A percentile compares a stretch with the other conserved stretches of the same genome.
These are phyloP conservation scores for Meyerozyma smithsonii DNA, from an alignment of 1,139 yeast species.

Conservation along the genomic window DNA sequence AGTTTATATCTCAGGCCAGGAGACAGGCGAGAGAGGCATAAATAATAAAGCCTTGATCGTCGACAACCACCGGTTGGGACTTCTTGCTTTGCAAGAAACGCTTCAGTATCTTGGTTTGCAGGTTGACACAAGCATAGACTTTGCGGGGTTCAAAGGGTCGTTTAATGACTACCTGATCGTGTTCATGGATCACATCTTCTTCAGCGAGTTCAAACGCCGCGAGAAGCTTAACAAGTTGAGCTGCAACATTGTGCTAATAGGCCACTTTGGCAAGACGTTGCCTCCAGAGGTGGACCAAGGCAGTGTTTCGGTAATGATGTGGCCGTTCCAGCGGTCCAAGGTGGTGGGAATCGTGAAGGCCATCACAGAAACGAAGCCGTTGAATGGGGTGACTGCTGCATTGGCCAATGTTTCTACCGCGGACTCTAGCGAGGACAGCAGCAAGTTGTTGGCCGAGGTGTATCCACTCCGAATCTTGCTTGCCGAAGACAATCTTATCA, in stretches of 20 bases:
- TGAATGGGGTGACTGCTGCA: not conserved
- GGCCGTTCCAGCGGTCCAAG: constrained; percentile 31
- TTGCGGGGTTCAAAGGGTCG: not conserved
- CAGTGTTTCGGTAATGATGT: constrained; percentile 23
- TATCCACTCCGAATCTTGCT: constrained; percentile 43
- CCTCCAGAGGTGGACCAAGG: constrained; percentile 19
- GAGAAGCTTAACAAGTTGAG: constrained; percentile 7
- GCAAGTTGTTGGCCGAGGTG: constrained; percentile 17
- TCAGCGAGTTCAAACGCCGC: constrained; percentile 11
- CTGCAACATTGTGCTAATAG: constrained; percentile 18
- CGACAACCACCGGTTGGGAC: constrained; percentile 28
- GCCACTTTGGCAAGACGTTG: constrained; percentile 28
- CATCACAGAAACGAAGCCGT: not conserved
- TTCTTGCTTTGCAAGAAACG: constrained; percentile 26
- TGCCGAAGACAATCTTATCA: constrained; percentile 52
- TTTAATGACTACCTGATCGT: constrained; percentile 8
- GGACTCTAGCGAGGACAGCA: no score
- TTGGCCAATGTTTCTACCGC: not conserved
- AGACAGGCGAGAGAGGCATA: constrained; percentile 8
- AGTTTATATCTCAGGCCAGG: constrained; percentile 15
- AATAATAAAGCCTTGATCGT: constrained; percentile 28
- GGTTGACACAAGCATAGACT: constrained; percentile 15
- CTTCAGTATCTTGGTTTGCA: constrained; percentile 30
- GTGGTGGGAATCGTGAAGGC: constrained; percentile 18
- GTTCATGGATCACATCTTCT: constrained; percentile 19